Conservation (phyloP, 2,329 filamentous ascomycete species). For the Sclerotinia glacialis region DNA sequence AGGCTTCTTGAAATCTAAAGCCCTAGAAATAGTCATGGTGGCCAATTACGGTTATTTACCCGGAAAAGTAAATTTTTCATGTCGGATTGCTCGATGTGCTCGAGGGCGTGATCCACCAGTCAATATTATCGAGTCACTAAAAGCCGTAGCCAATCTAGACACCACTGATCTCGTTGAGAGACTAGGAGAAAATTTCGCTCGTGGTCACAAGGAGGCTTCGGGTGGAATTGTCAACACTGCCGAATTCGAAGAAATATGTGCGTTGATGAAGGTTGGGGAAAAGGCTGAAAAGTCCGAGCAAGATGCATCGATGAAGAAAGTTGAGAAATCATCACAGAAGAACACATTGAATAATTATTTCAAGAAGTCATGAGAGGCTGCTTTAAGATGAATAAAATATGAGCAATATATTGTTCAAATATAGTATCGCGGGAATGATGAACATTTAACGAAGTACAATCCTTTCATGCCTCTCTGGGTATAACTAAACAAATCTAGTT, state of each 20-base stretch:
- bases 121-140: conserved; percentile 60
- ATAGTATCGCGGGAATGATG: background rate
- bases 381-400: background rate
- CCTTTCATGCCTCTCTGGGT: background rate
- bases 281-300: conserved; percentile 49
- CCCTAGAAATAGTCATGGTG: conserved; percentile 61
- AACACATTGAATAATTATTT: conserved; percentile 58
- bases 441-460: background rate
- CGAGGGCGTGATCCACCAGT: conserved; percentile 53
- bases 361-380: conserved; percentile 39
- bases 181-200: conserved; percentile 61
- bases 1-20: conserved; percentile 55
- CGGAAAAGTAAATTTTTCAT: conserved; percentile 65
- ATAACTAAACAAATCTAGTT: background rate
- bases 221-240: conserved; percentile 59
- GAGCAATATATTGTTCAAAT: background rate
- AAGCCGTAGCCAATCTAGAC: conserved; percentile 48
- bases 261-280: conserved; percentile 56
- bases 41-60: conserved; percentile 65
- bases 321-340: conserved; percentile 44
- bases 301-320: conserved; percentile 41
- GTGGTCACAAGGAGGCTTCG: conserved; percentile 65
- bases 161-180: conserved; percentile 44
- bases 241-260: conserved; percentile 65
- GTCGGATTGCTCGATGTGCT: conserved; percentile 58